Conservation (phyloP, 2,329 filamentous ascomycete species). For the Ceratocystis ficicola region DNA sequence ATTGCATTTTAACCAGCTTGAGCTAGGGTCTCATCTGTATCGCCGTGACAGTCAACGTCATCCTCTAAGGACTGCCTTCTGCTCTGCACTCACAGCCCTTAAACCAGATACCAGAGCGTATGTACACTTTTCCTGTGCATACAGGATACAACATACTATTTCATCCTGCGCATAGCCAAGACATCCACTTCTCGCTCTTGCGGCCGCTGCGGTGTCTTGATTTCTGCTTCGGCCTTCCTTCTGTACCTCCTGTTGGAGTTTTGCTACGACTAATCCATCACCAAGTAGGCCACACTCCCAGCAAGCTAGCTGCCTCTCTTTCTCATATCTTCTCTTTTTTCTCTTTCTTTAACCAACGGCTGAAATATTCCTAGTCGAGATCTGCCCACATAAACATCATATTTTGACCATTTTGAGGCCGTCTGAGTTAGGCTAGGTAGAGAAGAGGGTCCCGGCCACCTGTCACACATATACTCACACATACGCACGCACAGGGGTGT, state of each 20-base stretch:
- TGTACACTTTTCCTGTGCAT: too few relatives aligned
- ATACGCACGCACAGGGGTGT: constrained; percentile 9
- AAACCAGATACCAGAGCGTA: too few relatives aligned
- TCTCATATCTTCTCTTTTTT: too few relatives aligned
- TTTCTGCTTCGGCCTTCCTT: neutral
- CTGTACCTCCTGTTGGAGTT: neutral
- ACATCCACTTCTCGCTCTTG: neutral
- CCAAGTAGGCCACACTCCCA: too few relatives aligned
- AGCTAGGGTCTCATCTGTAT: neutral
- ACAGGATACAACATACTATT: too few relatives aligned
- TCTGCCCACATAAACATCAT: neutral
- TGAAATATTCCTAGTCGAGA: neutral
- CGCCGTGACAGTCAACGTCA: neutral
- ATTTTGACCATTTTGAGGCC: neutral
- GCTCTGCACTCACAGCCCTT: too few relatives aligned
- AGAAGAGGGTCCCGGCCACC: neutral
- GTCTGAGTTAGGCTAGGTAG: neutral
- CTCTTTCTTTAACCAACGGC: neutral
- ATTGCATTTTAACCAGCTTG: neutral
- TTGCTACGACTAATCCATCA: too few relatives aligned
- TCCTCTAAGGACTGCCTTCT: neutral
- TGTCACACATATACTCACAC: neutral
- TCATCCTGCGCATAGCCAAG: too few relatives aligned
- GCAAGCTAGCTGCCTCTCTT: too few relatives aligned
- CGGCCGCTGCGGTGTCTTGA: neutral